Evolutionary conservation across 345 rosid genomes (phyloP), one percentile per base, ranked within the genome.

Genomic region (Noccaea caerulescens): DNA sequence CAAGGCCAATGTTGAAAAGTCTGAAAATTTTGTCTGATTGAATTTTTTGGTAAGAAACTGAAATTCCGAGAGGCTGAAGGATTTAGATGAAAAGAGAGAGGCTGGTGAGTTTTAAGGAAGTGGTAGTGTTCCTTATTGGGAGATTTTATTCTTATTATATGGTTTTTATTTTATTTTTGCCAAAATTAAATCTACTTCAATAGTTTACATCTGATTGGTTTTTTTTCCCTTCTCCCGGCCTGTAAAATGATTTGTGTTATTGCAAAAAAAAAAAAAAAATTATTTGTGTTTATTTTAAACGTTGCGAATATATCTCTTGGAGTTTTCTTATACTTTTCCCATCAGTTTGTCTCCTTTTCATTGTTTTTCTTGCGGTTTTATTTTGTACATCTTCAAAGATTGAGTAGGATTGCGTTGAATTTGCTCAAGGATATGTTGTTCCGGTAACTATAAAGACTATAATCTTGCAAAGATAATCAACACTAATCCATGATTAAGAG

Each of bases 21-120:
- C 84, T 82, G 89, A 82, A 86, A 81, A 63, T 90, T 90, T 93
- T 88, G 90, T 90, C 82, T 84, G n/a, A n/a, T n/a, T n/a, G 18
- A 44, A 10, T 51, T 60, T 10, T 5, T 33, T 53, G 14, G 27
- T 23, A 63, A 57, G 54, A n/a, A 12, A 43, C 18, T 16, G 18
- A 16, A 16, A 16, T 16, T 16, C 18, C 18, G 18, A 16, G 18
- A 16, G 18, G 18, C 50, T 23, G 16, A 43, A 67, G 10, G 58
- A 14, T 55, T 52, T 47, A 55, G 77, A 64, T 56, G 58, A 62
- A 52, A 37, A 23, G 33, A 33, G 25, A 37, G 60, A 70, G 63
- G 51, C 50, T 52, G 50, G 49, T 65, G 42, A 16, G 18, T 16
- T 16, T 7, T 1, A 23, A 18, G 49, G n/a, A 39, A 41, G 8